phyloP scores from a whole-genome alignment of 2,329 filamentous ascomycete genomes.

The Colletotrichum trifolii region DNA sequence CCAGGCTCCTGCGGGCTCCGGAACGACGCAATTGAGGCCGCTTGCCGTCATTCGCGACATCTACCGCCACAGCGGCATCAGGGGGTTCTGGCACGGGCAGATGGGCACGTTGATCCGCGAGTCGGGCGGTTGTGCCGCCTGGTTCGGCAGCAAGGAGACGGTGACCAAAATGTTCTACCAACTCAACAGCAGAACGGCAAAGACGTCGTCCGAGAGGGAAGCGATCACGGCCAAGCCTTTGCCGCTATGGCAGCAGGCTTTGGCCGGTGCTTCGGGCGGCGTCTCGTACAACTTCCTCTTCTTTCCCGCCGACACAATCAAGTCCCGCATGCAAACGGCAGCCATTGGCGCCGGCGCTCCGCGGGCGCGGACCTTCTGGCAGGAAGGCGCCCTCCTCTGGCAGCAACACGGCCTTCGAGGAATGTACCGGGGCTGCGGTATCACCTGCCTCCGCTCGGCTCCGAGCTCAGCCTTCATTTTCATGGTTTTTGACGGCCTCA shows the following conservation, averaged over 20 bases:
- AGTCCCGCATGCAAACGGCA: slow-evolving; percentile 94
- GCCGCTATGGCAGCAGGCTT: slow-evolving; percentile 86
- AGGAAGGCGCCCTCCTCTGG: slow-evolving; percentile 81
- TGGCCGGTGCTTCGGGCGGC: slow-evolving; percentile 87
- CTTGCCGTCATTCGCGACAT: slow-evolving; percentile 80
- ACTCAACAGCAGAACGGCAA: slow-evolving; percentile 58
- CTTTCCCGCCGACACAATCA: slow-evolving; percentile 97
- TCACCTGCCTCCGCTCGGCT: slow-evolving; percentile 87
- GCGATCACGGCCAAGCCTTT: slow-evolving; percentile 64
- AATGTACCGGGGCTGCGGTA: slow-evolving; percentile 93
- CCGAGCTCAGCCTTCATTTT: slow-evolving; percentile 99
- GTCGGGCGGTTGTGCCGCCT: slow-evolving; percentile 90
- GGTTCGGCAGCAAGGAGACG: slow-evolving; percentile 94
- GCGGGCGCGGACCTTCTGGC: slow-evolving; percentile 74
- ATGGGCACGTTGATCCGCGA: slow-evolving; percentile 93
- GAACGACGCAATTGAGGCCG: slow-evolving; percentile 68
- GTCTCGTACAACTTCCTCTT: slow-evolving; percentile 97
- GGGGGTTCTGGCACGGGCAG: slow-evolving; percentile 95
- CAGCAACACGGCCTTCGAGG: slow-evolving; percentile 82
- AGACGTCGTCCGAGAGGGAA: slow-evolving; percentile 53
- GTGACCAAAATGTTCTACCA: slow-evolving; percentile 77
- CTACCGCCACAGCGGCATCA: slow-evolving; percentile 82
- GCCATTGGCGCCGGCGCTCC: slow-evolving; percentile 67
- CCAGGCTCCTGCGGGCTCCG: slow-evolving; percentile 74
- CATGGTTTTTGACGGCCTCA: slow-evolving; percentile 90